Conservation (phyloP, 495 filamentous ascomycete species). For the Podospora conica region DNA sequence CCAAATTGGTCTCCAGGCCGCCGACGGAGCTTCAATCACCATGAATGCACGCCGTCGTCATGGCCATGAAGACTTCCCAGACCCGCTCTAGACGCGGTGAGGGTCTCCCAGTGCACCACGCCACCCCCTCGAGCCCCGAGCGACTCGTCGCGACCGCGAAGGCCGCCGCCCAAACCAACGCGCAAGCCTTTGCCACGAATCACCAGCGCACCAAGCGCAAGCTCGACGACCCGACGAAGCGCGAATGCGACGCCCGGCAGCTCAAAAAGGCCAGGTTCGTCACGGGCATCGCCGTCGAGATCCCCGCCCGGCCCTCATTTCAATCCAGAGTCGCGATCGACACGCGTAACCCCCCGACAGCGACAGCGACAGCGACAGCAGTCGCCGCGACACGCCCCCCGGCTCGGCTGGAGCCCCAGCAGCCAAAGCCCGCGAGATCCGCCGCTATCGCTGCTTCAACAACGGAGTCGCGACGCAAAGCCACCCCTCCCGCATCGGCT, state of each 20-base stretch:
- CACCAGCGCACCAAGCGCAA: conserved; percentile 23
- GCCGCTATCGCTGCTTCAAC: conserved; percentile 27
- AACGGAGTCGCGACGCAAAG: conserved; percentile 14
- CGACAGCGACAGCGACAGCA: conserved; percentile 17
- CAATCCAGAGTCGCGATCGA: conserved; percentile 25
- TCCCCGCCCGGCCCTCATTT: conserved; percentile 28
- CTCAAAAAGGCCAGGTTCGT: conserved; percentile 22
- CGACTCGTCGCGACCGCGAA: conserved; percentile 15
- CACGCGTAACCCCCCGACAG: conserved; percentile 18
- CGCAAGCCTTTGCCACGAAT: conserved; percentile 8
- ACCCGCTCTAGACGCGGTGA: conserved; percentile 35
- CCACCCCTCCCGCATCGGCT: conserved; percentile 15
- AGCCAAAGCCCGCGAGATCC: conserved; percentile 22
- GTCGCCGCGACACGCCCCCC: conserved; percentile 8
- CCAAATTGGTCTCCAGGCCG: neutral
- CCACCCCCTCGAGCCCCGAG: conserved; percentile 12
- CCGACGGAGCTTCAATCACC: conserved; percentile 4
- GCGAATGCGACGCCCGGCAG: conserved; percentile 13
- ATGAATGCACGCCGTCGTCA: conserved; percentile 19
- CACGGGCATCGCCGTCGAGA: conserved; percentile 37
- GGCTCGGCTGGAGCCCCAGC: conserved; percentile 19
- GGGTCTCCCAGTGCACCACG: conserved; percentile 21
- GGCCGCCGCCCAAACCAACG: conserved; percentile 9
- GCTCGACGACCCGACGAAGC: conserved; percentile 14
- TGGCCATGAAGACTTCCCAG: conserved; percentile 31